A percentile compares a stretch with the other conserved stretches of the same genome.
These are phyloP conservation scores for Malania oleifera DNA, from an alignment of 164 flowering plant genomes.

Conservation along the genomic window DNA sequence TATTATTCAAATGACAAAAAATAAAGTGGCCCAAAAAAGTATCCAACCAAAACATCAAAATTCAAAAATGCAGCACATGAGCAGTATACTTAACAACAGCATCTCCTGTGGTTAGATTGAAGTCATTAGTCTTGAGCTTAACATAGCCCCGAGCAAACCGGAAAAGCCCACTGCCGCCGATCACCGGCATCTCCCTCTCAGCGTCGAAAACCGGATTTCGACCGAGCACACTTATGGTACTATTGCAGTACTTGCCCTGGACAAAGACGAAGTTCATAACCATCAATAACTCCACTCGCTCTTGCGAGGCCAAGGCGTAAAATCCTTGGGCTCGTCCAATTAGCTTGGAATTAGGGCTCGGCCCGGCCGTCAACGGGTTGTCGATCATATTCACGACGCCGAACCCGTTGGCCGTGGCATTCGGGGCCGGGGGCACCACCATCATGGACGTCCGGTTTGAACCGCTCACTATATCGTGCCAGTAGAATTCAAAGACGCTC, in stretches of 20 bases:
- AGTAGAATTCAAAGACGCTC: constrained; percentile 16
- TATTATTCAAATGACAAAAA: no score
- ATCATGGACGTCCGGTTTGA: no score
- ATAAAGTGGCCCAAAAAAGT: no score
- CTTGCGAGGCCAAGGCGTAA: constrained; percentile 20
- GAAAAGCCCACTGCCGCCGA: constrained; percentile 27
- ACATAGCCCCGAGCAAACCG: constrained; percentile 25
- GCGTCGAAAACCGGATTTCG: constrained; percentile 13
- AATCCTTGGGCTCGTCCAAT: constrained; percentile 35
- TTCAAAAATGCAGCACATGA: constrained; percentile 22
- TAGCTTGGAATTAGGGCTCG: constrained; percentile 21
- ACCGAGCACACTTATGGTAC: constrained; percentile 26
- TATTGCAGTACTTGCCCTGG: constrained; percentile 27
- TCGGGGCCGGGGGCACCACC: no score
- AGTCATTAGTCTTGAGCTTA: constrained; percentile 6
- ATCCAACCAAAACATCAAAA: no score
- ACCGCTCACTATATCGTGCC: no score
- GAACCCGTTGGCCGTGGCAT: constrained; percentile 14
- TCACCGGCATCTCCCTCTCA: constrained; percentile 29
- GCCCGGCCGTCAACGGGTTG: constrained; percentile 25
- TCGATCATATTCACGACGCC: constrained; percentile 25
- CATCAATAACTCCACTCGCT: constrained; percentile 21
- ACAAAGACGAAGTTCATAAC: constrained; percentile 22
- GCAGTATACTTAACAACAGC: constrained; percentile 17
- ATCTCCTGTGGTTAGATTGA: constrained; percentile 9